Percentiles rank a stretch among this genome's conserved stretches.
Conservation (phyloP, 805 yeast species). For the Teunomyces barrocoloradensis region DNA sequence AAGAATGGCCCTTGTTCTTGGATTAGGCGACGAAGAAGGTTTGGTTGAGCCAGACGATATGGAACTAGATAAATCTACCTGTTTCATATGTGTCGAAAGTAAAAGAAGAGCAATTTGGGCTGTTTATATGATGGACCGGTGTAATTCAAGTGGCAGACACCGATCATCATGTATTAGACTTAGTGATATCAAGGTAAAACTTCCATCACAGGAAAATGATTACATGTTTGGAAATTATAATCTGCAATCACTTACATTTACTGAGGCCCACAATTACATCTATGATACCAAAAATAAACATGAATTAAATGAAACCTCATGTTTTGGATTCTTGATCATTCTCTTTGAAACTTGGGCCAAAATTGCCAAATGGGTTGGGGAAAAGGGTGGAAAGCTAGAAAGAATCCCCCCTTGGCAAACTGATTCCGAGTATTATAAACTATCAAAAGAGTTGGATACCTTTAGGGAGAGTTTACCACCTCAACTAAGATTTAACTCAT, state of each 20-base stretch:
- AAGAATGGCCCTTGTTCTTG: slow-evolving; percentile 36
- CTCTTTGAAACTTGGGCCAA: slow-evolving; percentile 37
- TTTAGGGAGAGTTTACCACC: slow-evolving; percentile 24
- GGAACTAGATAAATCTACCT: slow-evolving; percentile 10
- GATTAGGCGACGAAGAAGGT: slow-evolving; percentile 21
- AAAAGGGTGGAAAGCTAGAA: slow-evolving; percentile 29
- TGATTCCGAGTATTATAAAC: slow-evolving; percentile 22
- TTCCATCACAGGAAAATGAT: slow-evolving; percentile 33
- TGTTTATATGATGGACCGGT: slow-evolving; percentile 42
- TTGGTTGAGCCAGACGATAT: slow-evolving; percentile 5
- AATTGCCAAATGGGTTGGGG: slow-evolving; percentile 40
- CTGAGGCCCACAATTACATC: slow-evolving; percentile 12
- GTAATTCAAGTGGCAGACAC: slow-evolving; percentile 35
- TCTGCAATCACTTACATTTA: slow-evolving; percentile 13
- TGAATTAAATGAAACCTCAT: slow-evolving; percentile 10
- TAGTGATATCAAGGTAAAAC: slow-evolving; percentile 27
- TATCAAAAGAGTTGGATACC: slow-evolving; percentile 21
- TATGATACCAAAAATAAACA: slow-evolving; percentile 3
- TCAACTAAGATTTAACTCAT: slow-evolving; percentile 17
- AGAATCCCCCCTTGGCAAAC: slow-evolving; percentile 26
- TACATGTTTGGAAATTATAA: slow-evolving; percentile 25
- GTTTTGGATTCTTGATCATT: slow-evolving; percentile 28
- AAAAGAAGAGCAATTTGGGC: slow-evolving; percentile 40
- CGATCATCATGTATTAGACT: slow-evolving; percentile 31
- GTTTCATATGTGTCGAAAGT: slow-evolving; percentile 25